Percentiles rank a stretch among this genome's conserved stretches.
phyloP scores from a whole-genome alignment of 2,329 filamentous ascomycete species.

The Coccinonectria pachysandricola region DNA sequence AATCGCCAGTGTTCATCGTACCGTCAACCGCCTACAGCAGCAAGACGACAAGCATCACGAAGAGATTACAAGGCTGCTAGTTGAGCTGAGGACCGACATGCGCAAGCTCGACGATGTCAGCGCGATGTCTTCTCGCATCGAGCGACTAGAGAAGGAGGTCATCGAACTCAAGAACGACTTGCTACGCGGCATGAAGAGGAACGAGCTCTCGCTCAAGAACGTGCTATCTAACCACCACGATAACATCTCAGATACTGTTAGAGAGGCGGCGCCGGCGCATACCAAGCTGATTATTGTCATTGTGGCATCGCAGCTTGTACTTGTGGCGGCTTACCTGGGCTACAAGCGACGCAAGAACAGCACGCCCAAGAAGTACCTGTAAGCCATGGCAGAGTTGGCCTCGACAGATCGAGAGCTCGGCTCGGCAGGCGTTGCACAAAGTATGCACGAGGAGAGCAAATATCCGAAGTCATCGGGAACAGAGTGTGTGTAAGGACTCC shows the following conservation, averaged over 20 bases:
- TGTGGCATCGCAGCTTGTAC: slow-evolving; percentile 61
- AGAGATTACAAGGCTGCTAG: slow-evolving; percentile 39
- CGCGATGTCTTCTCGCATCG: slow-evolving; percentile 34
- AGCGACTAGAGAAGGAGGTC: slow-evolving; percentile 48
- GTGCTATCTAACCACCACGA: slow-evolving; percentile 41
- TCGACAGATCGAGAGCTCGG: no score
- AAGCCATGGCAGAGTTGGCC: no score
- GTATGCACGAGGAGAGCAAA: no score
- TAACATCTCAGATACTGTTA: slow-evolving; percentile 37
- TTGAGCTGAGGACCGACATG: slow-evolving; percentile 36
- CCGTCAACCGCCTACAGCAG: slow-evolving; percentile 40
- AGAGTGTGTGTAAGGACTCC: no score
- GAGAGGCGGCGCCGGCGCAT: slow-evolving; percentile 39
- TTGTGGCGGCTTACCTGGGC: slow-evolving; percentile 57
- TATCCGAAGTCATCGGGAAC: no score
- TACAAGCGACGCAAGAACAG: slow-evolving; percentile 71
- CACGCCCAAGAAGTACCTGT: slow-evolving; percentile 89
- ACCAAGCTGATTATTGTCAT: slow-evolving; percentile 55
- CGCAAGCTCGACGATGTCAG: slow-evolving; percentile 35
- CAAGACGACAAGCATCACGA: slow-evolving; percentile 46
- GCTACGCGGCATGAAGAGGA: slow-evolving; percentile 36
- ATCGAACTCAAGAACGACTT: slow-evolving; percentile 46
- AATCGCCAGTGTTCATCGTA: slow-evolving; percentile 50
- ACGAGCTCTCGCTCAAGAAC: slow-evolving; percentile 43
- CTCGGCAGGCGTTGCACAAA: no score